Base-by-base conservation (phyloP, 192 early-diverging fungal genomes). In the Haplosporangium gracile region DNA sequence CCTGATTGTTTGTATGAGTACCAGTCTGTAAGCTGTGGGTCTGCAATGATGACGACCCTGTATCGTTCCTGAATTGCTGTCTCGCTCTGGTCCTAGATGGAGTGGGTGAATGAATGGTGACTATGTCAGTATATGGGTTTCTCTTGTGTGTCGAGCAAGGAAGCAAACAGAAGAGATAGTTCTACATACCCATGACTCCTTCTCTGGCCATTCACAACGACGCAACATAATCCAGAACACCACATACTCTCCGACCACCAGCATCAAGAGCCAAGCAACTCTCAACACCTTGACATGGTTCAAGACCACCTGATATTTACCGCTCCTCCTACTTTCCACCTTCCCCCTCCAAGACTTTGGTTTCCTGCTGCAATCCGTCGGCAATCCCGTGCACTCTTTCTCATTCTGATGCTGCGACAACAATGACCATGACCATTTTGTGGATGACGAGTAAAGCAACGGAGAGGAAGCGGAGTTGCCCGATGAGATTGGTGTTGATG, bases 1-100 rank as follows among this genome's bases (percentile, higher is more conserved):
- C 95, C 95, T 22, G 88, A 84, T 45, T 94, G 93, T 5, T 90
- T 85, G 82, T 98, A 98, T 11, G 97, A 98, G 78, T 95, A 96
- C 32, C 93, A 88, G 80, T 98, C 97, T 39, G 96, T 97, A 42
- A 99, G 91, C 81, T 99, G 97, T 55, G 97, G 97, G 85, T 99
- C 97, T 0, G 95, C 94, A 40, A 99, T 89, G 20, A 99, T 76
- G 11, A 92, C 92, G 26, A 96, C 75, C 38, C 79, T 75, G 47
- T 81, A 87, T 20, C 55, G 34, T 5, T 68, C 60, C n/a, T 68
- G 53, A n/a, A 45, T 15, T 29, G 32, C 43, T 38, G 38, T 24
- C 22, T 57, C 22, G 34, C 36, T 42, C 4, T 4, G n/a, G 29
- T 77, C 60, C 75, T 77, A 77, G 6, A 22, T n/a, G 7, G 16